A percentile compares a stretch with the other conserved stretches of the same genome.
Conservation (phyloP, 2,329 filamentous ascomycete genomes). For the Apiospora marii region DNA sequence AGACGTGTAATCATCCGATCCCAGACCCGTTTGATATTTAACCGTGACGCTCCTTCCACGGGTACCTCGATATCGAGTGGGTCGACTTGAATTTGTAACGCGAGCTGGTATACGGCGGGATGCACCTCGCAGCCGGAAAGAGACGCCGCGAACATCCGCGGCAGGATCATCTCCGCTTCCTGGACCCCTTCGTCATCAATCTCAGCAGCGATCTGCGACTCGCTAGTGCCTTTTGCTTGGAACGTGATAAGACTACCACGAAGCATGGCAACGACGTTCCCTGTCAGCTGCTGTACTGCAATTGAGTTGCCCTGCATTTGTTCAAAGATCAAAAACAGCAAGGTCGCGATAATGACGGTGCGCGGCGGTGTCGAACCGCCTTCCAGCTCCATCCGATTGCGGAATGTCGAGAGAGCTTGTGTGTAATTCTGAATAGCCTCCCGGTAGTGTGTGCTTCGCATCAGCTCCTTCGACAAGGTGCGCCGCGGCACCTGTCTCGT, state of each 20-base stretch:
- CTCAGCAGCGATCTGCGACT: not conserved
- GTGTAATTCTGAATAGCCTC: conserved; percentile 8
- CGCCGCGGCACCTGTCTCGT: conserved; percentile 11
- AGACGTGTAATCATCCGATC: conserved; percentile 15
- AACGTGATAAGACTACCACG: conserved; percentile 16
- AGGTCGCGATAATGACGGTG: conserved; percentile 12
- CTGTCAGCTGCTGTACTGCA: conserved; percentile 17
- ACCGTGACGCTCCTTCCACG: not conserved
- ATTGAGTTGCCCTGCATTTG: conserved; percentile 23
- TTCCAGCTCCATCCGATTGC: conserved; percentile 2
- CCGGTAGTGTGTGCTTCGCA: not conserved
- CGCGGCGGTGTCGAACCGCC: conserved; percentile 9
- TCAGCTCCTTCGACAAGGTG: conserved; percentile 1
- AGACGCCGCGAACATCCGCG: conserved; percentile 11
- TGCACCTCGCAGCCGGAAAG: conserved; percentile 4
- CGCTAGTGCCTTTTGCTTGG: not conserved
- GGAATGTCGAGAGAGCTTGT: conserved; percentile 18
- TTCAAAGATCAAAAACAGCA: conserved; percentile 16
- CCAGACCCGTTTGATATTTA: conserved; percentile 20
- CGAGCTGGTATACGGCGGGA: conserved; percentile 6
- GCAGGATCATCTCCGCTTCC: conserved; percentile 20
- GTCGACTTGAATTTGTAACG: not conserved
- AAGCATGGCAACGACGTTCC: conserved; percentile 13
- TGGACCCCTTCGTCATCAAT: conserved; percentile 19
- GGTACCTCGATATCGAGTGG: conserved; percentile 10